These are phyloP conservation scores for Tubosaeta sp. DNA, from an alignment of 768 basidiomycete species.

Conservation along the genomic window DNA sequence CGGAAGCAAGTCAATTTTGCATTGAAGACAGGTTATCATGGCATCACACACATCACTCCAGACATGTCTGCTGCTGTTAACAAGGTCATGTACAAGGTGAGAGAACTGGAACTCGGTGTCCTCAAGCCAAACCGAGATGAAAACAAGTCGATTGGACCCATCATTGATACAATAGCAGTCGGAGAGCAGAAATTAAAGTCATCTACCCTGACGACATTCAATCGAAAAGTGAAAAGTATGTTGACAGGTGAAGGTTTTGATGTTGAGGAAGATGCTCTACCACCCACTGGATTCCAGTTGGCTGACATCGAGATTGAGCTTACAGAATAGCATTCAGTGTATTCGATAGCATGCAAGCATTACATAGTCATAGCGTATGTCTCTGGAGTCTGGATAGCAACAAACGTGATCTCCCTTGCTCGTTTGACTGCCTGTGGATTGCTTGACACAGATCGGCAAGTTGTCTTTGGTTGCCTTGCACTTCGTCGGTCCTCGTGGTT, in stretches of 20 bases:
- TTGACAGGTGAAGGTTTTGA: slow-evolving; percentile 5
- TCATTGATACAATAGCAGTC: slow-evolving; percentile 6
- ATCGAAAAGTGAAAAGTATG: slow-evolving; percentile 26
- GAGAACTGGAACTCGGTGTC: background rate
- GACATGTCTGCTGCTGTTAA: slow-evolving; percentile 15
- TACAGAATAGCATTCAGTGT: too few species aligned
- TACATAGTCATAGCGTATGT: too few species aligned
- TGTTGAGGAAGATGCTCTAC: slow-evolving; percentile 19
- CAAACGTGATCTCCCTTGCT: too few species aligned
- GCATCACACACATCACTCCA: slow-evolving; percentile 20
- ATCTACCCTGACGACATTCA: slow-evolving; percentile 30
- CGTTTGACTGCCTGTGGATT: too few species aligned
- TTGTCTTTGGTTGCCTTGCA: too few species aligned
- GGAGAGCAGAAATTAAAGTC: slow-evolving; percentile 24
- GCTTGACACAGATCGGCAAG: too few species aligned
- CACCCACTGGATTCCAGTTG: too few species aligned
- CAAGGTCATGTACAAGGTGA: background rate
- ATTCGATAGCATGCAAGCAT: too few species aligned
- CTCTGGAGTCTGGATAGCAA: too few species aligned
- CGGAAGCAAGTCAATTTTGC: slow-evolving; percentile 26
- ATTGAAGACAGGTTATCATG: slow-evolving; percentile 23
- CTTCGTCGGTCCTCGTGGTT: too few species aligned
- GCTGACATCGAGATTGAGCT: too few species aligned
- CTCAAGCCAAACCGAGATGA: background rate
- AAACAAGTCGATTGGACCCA: slow-evolving; percentile 3